phyloP scores from a whole-genome alignment of 192 early-diverging fungal species.

The Kappamyces sp. region DNA sequence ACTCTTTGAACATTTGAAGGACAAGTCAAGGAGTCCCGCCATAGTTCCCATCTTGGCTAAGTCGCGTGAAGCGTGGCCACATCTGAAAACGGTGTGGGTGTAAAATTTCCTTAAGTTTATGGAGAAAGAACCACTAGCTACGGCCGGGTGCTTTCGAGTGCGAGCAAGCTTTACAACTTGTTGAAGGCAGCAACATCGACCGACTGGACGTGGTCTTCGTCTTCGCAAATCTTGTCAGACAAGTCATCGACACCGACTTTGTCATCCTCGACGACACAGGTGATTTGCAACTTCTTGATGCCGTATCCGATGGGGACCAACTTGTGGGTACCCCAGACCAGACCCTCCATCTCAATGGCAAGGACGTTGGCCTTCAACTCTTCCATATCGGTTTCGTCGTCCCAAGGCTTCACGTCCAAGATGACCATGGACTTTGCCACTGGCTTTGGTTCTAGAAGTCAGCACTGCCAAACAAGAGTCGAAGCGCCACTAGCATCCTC shows the following conservation, averaged over 20 bases:
- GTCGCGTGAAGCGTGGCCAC: too few relatives aligned
- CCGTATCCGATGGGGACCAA: slow-evolving; percentile 83
- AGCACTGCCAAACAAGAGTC: not conserved
- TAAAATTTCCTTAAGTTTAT: too few relatives aligned
- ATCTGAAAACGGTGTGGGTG: too few relatives aligned
- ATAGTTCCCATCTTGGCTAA: too few relatives aligned
- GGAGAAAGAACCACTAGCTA: not conserved
- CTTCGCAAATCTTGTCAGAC: slow-evolving; percentile 62
- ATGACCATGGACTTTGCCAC: slow-evolving; percentile 89
- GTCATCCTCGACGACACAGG: slow-evolving; percentile 86
- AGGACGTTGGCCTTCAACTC: slow-evolving; percentile 69
- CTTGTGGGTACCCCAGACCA: slow-evolving; percentile 80
- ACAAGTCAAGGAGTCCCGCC: too few relatives aligned
- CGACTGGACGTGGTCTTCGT: slow-evolving; percentile 85
- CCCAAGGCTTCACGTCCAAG: slow-evolving; percentile 97
- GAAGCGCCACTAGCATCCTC: not conserved
- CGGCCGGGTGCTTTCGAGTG: not conserved
- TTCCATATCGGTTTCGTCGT: slow-evolving; percentile 85
- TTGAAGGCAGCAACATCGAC: slow-evolving; percentile 84
- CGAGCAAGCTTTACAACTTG: slow-evolving; percentile 68
- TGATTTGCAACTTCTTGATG: slow-evolving; percentile 94
- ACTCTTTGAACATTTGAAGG: too few relatives aligned
- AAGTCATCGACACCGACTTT: slow-evolving; percentile 87
- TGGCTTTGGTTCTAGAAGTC: slow-evolving; percentile 52
- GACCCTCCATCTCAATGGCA: slow-evolving; percentile 77